phyloP scores from a whole-genome alignment of 768 basidiomycete genomes.

The Suillus alpinus region DNA sequence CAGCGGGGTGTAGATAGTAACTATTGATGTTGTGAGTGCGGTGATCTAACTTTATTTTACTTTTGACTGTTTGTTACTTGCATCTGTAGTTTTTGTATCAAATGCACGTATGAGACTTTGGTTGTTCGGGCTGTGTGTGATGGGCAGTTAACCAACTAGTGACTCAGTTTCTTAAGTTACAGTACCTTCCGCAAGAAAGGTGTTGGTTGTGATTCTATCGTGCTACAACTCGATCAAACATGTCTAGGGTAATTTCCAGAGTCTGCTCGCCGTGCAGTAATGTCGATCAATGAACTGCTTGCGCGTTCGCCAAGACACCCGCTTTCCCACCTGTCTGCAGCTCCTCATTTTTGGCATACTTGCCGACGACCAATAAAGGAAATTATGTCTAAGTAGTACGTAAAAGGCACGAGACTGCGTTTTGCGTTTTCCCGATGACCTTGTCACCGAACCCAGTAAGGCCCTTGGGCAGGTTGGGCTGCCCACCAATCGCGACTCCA shows the following conservation, averaged over 20 bases:
- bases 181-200: not conserved
- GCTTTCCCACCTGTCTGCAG: constrained; percentile 51
- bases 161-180: not conserved
- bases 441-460: constrained; percentile 50
- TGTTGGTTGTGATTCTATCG: not conserved
- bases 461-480: constrained; percentile 25
- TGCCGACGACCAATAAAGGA: constrained; percentile 44
- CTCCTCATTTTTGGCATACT: constrained; percentile 44
- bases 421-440: constrained; percentile 55
- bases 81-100: constrained; percentile 3
- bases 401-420: constrained; percentile 32
- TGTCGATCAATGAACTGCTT: constrained; percentile 41
- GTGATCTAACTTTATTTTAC: not conserved
- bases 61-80: not conserved
- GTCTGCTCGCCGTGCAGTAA: not conserved
- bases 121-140: not conserved
- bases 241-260: not conserved
- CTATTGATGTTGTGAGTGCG: not conserved
- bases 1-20: constrained; percentile 1
- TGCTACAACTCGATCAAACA: not conserved
- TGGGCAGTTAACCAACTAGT: not conserved
- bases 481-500: constrained; percentile 26
- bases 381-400: not conserved
- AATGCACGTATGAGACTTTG: not conserved
- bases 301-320: constrained; percentile 39